Conservation (phyloP, 73 alveolate species). For the Blepharisma stoltei region DNA sequence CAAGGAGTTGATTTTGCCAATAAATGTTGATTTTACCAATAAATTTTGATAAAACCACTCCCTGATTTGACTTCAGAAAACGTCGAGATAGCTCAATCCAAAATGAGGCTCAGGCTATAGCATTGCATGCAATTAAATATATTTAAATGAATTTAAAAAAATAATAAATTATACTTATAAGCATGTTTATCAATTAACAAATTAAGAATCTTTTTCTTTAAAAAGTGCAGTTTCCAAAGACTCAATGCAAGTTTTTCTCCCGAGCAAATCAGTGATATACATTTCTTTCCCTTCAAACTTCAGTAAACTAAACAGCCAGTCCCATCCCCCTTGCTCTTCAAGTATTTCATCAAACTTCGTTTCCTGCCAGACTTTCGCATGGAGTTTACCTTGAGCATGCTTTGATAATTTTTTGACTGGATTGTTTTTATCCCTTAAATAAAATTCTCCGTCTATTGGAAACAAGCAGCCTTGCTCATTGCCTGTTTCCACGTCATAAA, state of each 20-base stretch:
- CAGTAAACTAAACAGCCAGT: neutral
- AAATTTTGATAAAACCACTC: no score
- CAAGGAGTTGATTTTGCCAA: no score
- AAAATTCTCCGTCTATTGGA: constrained; percentile 10
- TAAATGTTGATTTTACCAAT: no score
- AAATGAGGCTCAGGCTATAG: no score
- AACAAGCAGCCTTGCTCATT: neutral
- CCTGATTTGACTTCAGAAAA: no score
- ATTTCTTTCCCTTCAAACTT: neutral
- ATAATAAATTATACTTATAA: no score
- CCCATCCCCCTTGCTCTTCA: constrained; percentile 24
- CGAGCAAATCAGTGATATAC: neutral
- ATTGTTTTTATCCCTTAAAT: neutral
- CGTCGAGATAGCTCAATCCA: no score
- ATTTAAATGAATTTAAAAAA: no score
- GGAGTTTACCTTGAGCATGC: neutral
- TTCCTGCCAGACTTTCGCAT: neutral
- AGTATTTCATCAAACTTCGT: constrained; percentile 7
- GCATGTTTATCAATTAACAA: no score
- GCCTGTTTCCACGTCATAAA: neutral
- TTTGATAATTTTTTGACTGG: neutral
- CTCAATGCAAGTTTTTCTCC: neutral
- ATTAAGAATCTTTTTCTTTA: neutral
- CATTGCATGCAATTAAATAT: no score
- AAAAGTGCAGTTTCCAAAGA: constrained; percentile 13